Conservation (phyloP, 345 rosid genomes). For the Anastatica hierochuntica region DNA sequence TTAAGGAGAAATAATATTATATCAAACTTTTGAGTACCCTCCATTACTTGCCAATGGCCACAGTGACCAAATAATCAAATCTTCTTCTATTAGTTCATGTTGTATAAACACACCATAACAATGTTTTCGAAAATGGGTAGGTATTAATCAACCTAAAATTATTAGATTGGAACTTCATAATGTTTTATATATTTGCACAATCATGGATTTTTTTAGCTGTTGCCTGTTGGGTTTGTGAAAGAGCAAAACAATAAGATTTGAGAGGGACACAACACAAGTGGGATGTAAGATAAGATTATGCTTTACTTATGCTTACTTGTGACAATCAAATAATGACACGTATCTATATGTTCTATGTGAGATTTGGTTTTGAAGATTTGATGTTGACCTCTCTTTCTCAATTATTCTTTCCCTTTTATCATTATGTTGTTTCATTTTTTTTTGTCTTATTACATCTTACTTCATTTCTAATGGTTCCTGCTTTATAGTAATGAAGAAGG, state of each 20-base stretch:
- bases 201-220: slow-evolving; percentile 10
- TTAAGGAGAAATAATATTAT: no score
- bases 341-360: slow-evolving; percentile 24
- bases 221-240: slow-evolving; percentile 23
- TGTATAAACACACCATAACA: no score
- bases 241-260: slow-evolving; percentile 14
- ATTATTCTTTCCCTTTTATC: slow-evolving; percentile 22
- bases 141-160: no score
- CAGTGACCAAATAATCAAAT: no score
- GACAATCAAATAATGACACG: slow-evolving; percentile 18
- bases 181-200: neutral
- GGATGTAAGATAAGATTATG: slow-evolving; percentile 26
- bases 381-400: slow-evolving; percentile 27
- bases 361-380: slow-evolving; percentile 31
- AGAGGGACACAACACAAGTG: slow-evolving; percentile 24
- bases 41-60: no score
- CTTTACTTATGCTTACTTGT: slow-evolving; percentile 24
- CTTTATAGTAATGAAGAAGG: neutral
- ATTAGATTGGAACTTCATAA: slow-evolving; percentile 2
- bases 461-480: neutral
- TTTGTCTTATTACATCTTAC: neutral
- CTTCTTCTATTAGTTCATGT: no score
- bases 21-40: no score
- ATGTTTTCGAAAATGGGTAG: no score
- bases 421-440: no score